A percentile compares a stretch with the other conserved stretches of the same genome.
Evolutionary conservation across 495 filamentous ascomycete genomes (phyloP).

Genomic region (Penicillium longicatenatum): DNA sequence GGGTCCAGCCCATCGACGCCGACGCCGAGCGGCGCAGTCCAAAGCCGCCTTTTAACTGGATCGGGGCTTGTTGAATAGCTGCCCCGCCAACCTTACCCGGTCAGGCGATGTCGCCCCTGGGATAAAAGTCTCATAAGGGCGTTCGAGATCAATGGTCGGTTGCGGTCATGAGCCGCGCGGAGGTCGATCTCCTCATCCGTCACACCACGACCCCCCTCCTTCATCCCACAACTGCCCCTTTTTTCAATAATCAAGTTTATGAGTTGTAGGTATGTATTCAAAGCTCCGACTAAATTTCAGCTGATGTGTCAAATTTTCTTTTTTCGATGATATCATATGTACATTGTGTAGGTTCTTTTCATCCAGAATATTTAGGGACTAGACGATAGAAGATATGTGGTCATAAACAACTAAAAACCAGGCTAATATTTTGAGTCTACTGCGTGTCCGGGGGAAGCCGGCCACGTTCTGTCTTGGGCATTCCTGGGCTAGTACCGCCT

Average conservation of each 20-base stretch:
- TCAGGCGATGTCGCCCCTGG: slow-evolving; percentile 27
- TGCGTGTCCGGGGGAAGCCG: slow-evolving; percentile 54
- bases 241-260: not conserved
- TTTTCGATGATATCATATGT: not conserved
- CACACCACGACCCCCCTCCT: slow-evolving; percentile 9
- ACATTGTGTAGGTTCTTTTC: not conserved
- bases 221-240: slow-evolving; percentile 15
- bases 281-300: not conserved
- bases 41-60: slow-evolving; percentile 14
- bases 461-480: slow-evolving; percentile 35
- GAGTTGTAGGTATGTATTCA: not conserved
- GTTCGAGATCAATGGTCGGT: slow-evolving; percentile 8
- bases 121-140: not conserved
- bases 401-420: not conserved
- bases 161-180: slow-evolving; percentile 17
- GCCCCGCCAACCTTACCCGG: slow-evolving; percentile 23
- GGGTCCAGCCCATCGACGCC: slow-evolving; percentile 14
- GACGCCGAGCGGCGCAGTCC: slow-evolving; percentile 11
- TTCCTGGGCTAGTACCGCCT: slow-evolving; percentile 36
- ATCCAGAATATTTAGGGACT: not conserved
- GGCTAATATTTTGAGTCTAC: slow-evolving; percentile 14
- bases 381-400: too few relatives aligned
- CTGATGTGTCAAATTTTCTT: not conserved
- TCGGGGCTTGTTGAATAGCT: slow-evolving; percentile 18
- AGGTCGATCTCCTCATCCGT: slow-evolving; percentile 14